phyloP scores from a whole-genome alignment of 805 yeast genomes.

The Starmerella davenportii region DNA sequence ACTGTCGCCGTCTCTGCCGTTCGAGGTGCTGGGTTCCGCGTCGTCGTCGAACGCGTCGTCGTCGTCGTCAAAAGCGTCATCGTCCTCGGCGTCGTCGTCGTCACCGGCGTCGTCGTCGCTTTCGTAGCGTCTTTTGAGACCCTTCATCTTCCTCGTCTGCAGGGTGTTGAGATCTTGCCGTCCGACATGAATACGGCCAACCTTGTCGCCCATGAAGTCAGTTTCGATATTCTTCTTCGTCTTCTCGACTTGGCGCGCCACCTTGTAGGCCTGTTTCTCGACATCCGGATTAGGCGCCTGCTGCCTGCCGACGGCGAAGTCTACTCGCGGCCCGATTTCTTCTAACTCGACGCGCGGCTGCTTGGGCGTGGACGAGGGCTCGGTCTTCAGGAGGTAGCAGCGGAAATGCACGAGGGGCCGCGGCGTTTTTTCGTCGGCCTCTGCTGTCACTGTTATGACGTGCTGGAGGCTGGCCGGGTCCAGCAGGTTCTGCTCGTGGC shows the following conservation, averaged over 20 bases:
- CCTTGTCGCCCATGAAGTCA: slow-evolving; percentile 86
- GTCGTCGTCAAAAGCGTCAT: not conserved
- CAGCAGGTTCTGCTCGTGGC: slow-evolving; percentile 66
- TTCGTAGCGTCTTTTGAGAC: slow-evolving; percentile 68
- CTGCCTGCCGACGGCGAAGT: slow-evolving; percentile 78
- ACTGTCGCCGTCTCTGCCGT: too few relatives aligned
- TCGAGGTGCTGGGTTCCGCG: too few relatives aligned
- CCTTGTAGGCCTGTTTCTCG: slow-evolving; percentile 72
- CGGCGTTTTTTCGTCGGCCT: slow-evolving; percentile 27
- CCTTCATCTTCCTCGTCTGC: slow-evolving; percentile 98
- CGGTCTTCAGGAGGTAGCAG: slow-evolving; percentile 73
- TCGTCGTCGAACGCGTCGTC: not conserved
- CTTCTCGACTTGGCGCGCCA: slow-evolving; percentile 66
- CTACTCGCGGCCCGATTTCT: slow-evolving; percentile 90
- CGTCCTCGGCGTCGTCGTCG: slow-evolving; percentile 21
- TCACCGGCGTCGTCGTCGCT: slow-evolving; percentile 55
- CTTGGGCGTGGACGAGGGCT: slow-evolving; percentile 49
- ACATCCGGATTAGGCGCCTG: slow-evolving; percentile 68
- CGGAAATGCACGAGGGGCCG: slow-evolving; percentile 77
- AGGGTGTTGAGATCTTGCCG: slow-evolving; percentile 75
- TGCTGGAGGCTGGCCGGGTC: slow-evolving; percentile 93
- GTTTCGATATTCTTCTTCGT: slow-evolving; percentile 75
- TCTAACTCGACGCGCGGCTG: slow-evolving; percentile 86
- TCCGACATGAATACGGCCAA: slow-evolving; percentile 92
- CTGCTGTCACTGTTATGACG: slow-evolving; percentile 62